phyloP scores from a whole-genome alignment of 1,284 basidiomycete species.

The Malassezia obtusa region DNA sequence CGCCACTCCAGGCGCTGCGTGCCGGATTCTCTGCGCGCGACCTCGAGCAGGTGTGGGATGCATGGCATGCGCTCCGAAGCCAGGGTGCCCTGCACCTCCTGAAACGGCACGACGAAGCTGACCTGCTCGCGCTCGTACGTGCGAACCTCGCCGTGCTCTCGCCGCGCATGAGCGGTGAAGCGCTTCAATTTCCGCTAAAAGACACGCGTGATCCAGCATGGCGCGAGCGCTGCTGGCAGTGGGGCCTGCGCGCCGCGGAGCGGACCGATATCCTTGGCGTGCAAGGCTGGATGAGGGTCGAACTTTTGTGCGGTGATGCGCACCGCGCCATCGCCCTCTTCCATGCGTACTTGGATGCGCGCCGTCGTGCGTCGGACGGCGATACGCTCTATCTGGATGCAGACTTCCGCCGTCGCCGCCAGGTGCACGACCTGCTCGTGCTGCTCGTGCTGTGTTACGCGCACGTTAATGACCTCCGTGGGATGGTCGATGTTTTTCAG shows the following conservation, averaged over 20 bases:
- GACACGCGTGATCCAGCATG: neutral
- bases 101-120: constrained; percentile 6
- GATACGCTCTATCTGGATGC: constrained; percentile 15
- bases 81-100: neutral
- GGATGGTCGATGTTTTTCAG: constrained; percentile 20
- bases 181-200: neutral
- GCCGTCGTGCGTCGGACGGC: neutral
- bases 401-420: constrained; percentile 3
- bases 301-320: constrained; percentile 11
- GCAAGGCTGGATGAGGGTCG: constrained; percentile 18
- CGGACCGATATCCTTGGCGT: constrained; percentile 10
- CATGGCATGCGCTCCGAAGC: constrained; percentile 4
- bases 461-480: neutral
- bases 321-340: constrained; percentile 7
- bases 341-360: constrained; percentile 7
- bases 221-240: neutral
- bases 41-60: constrained; percentile 16
- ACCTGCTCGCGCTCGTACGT: constrained; percentile 15
- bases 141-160: neutral
- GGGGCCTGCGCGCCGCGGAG: constrained; percentile 10
- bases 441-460: constrained; percentile 20
- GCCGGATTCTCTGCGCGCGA: constrained; percentile 8
- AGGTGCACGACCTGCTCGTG: constrained; percentile 25
- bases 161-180: neutral
- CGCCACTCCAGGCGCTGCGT: neutral